A percentile compares a stretch with the other conserved stretches of the same genome.
These are phyloP conservation scores for Apocynum venetum DNA, from an alignment of 257 asterid species.

Conservation along the genomic window DNA sequence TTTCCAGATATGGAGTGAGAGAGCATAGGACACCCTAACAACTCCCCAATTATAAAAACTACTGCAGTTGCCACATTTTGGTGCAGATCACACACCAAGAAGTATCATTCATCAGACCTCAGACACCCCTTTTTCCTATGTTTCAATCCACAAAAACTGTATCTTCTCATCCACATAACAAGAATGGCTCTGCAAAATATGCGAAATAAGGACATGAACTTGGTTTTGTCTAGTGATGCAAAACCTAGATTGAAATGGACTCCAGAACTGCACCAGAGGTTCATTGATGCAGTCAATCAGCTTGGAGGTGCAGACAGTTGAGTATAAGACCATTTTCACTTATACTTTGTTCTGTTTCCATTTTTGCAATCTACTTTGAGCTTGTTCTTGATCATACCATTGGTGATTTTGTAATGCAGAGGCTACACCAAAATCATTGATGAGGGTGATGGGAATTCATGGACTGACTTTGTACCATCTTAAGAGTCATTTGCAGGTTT, in stretches of 20 bases:
- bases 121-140: conserved; percentile 17
- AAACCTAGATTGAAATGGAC: conserved; percentile 95
- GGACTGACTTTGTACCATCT: conserved; percentile 93
- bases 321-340: conserved; percentile 18
- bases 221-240: conserved; percentile 78
- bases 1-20: conserved; percentile 92
- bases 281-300: conserved; percentile 60
- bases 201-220: conserved; percentile 46
- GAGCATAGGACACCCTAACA: conserved; percentile 55
- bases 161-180: conserved; percentile 17
- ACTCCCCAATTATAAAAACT: conserved; percentile 61
- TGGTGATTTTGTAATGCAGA: conserved; percentile 44
- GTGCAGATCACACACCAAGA: conserved; percentile 21
- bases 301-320: conserved; percentile 87
- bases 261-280: conserved; percentile 70
- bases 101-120: conserved; percentile 17
- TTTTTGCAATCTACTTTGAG: not conserved
- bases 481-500: conserved; percentile 92
- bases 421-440: conserved; percentile 94
- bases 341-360: not conserved
- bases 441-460: conserved; percentile 84
- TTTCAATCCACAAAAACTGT: conserved; percentile 12
- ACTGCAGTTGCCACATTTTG: conserved; percentile 34
- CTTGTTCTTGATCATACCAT: not conserved
- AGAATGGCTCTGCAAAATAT: conserved; percentile 49